Conservation (phyloP, 495 filamentous ascomycete genomes). For the Aeminium ludgeri region DNA sequence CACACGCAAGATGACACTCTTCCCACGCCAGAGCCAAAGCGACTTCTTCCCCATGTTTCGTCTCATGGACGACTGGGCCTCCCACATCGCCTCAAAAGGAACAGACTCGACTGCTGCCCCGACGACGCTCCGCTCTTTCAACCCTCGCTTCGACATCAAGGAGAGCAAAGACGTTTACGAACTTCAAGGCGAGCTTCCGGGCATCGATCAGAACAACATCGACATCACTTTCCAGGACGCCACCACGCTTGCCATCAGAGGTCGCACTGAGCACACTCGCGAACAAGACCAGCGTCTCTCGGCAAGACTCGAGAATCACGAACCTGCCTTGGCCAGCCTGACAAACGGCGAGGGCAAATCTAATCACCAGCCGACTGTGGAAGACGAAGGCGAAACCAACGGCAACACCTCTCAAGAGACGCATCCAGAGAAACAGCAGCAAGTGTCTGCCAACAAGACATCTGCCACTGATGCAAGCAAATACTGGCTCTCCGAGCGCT, state of each 20-base stretch:
- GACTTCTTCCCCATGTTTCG: conserved; percentile 55
- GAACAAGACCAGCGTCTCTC: conserved; percentile 29
- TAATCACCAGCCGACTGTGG: conserved; percentile 43
- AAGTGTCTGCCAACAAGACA: neutral
- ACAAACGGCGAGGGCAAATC: conserved; percentile 22
- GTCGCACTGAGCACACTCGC: conserved; percentile 37
- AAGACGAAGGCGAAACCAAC: conserved; percentile 33
- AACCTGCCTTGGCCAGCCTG: conserved; percentile 12
- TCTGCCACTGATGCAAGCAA: conserved; percentile 22
- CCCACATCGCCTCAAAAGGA: conserved; percentile 23
- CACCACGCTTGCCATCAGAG: conserved; percentile 57
- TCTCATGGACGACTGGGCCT: conserved; percentile 59
- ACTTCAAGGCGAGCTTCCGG: conserved; percentile 78
- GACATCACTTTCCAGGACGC: conserved; percentile 71
- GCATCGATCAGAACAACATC: conserved; percentile 59
- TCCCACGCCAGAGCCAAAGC: conserved; percentile 35
- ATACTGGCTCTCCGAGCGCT: conserved; percentile 73
- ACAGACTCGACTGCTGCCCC: conserved; percentile 7
- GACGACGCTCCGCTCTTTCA: conserved; percentile 33
- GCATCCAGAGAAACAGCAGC: conserved; percentile 1
- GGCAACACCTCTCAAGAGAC: conserved; percentile 15
- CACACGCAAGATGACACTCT: conserved; percentile 42
- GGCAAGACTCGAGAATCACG: neutral
- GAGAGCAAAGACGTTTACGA: conserved; percentile 53
- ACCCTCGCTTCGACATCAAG: conserved; percentile 65